Conservation (phyloP, 208 protist genomes). For the Tritrichomonas foetus region DNA sequence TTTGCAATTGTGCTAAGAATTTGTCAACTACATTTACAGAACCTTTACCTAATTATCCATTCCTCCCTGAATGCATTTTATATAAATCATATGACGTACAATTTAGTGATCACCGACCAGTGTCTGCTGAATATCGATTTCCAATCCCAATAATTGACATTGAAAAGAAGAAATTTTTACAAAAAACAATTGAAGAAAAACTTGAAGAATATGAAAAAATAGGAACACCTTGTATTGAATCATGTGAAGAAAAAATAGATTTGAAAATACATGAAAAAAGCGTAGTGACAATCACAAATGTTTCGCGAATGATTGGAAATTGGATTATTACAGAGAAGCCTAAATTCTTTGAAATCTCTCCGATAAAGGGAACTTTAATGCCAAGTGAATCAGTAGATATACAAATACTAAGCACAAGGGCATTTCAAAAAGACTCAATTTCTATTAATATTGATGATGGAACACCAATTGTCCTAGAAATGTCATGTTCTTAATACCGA, state of each 20-base stretch:
- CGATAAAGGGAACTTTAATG: neutral
- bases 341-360: neutral
- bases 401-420: no score
- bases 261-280: neutral
- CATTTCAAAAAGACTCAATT: no score
- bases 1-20: no score
- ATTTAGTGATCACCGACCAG: constrained; percentile 26
- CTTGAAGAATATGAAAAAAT: neutral
- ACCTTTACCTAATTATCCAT: neutral
- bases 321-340: neutral
- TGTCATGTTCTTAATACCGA: no score
- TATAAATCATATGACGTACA: neutral
- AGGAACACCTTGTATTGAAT: neutral
- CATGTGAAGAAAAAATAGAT: neutral
- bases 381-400: no score
- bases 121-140: neutral
- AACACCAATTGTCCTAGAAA: no score
- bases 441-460: no score
- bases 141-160: neutral
- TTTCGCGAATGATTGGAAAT: neutral
- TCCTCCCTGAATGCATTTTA: neutral
- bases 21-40: neutral
- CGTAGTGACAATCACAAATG: neutral
- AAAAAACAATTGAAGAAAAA: neutral
- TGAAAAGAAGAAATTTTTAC: neutral